Percentiles rank a stretch among this genome's conserved stretches.
Evolutionary conservation across 1,284 basidiomycete genomes (phyloP).

Genomic region (Neolentinus lepideus): DNA sequence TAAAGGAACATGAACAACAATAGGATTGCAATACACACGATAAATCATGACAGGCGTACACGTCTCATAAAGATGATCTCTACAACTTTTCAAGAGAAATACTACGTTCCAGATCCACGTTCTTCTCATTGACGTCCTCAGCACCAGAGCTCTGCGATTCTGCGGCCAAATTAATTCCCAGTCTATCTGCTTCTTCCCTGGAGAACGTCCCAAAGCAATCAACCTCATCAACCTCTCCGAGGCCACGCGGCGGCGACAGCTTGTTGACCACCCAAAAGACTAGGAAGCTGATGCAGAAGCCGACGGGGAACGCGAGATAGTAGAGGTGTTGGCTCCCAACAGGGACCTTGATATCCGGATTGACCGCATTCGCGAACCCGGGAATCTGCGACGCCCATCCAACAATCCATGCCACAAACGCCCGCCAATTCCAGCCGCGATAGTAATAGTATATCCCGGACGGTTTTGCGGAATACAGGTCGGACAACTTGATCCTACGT

Average conservation of each 20-base stretch:
- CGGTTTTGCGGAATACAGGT: slow-evolving; percentile 4
- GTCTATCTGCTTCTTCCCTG: slow-evolving; percentile 3
- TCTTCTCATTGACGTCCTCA: neutral
- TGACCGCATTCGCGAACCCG: slow-evolving; percentile 7
- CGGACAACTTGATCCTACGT: slow-evolving; percentile 5
- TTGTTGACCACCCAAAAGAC: slow-evolving; percentile 9
- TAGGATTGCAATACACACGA: no score
- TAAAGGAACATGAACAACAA: no score
- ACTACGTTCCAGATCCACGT: neutral
- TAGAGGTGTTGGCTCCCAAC: slow-evolving; percentile 11
- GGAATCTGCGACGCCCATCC: slow-evolving; percentile 13
- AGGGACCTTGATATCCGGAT: slow-evolving; percentile 2
- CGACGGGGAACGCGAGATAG: slow-evolving; percentile 12
- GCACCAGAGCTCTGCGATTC: neutral
- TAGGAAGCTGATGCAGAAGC: slow-evolving; percentile 7
- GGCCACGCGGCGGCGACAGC: slow-evolving; percentile 8
- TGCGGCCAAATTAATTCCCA: neutral
- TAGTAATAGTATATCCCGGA: slow-evolving; percentile 10
- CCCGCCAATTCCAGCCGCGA: slow-evolving; percentile 11
- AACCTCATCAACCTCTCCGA: slow-evolving; percentile 6
- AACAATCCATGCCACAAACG: slow-evolving; percentile 10
- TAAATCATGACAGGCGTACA: no score
- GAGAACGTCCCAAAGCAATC: slow-evolving; percentile 11
- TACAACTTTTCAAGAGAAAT: neutral
- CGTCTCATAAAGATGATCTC: no score